These are phyloP conservation scores for Trebouxiophyceae sp. DNA, from an alignment of 163 green algal genomes.

Conservation along the genomic window DNA sequence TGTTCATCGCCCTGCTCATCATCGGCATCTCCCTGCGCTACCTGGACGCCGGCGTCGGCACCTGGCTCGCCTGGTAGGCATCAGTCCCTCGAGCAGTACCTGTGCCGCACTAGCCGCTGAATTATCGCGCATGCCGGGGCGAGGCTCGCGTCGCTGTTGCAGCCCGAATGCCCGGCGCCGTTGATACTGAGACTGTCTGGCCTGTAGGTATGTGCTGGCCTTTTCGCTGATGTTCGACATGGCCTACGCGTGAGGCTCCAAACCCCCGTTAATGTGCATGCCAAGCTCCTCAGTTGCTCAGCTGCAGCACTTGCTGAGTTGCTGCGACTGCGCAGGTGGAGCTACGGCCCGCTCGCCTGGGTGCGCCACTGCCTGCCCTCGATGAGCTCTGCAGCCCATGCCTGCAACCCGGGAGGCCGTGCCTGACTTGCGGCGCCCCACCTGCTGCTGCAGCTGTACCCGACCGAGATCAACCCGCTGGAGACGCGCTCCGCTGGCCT, in stretches of 20 bases:
- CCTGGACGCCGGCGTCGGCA: background rate
- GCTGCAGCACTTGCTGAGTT: no score
- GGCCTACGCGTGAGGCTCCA: slow-evolving; percentile 5
- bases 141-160: no score
- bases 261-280: no score
- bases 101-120: no score
- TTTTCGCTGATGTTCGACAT: slow-evolving; percentile 14
- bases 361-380: slow-evolving; percentile 20
- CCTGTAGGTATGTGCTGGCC: slow-evolving; percentile 12
- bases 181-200: no score
- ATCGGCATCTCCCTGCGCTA: slow-evolving; percentile 28
- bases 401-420: background rate
- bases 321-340: slow-evolving; percentile 21
- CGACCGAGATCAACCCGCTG: slow-evolving; percentile 48
- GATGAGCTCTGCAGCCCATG: background rate
- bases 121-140: no score
- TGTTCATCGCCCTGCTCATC: slow-evolving; percentile 44
- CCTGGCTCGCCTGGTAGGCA: slow-evolving; percentile 10
- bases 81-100: no score
- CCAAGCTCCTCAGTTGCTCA: background rate
- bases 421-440: no score
- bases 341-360: slow-evolving; percentile 41
- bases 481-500: slow-evolving; percentile 47
- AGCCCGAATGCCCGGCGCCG: no score
- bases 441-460: no score